A percentile compares a stretch with the other conserved stretches of the same genome.
These are phyloP conservation scores for Boletus subluridellus DNA, from an alignment of 1,284 basidiomycete species.

Conservation along the genomic window DNA sequence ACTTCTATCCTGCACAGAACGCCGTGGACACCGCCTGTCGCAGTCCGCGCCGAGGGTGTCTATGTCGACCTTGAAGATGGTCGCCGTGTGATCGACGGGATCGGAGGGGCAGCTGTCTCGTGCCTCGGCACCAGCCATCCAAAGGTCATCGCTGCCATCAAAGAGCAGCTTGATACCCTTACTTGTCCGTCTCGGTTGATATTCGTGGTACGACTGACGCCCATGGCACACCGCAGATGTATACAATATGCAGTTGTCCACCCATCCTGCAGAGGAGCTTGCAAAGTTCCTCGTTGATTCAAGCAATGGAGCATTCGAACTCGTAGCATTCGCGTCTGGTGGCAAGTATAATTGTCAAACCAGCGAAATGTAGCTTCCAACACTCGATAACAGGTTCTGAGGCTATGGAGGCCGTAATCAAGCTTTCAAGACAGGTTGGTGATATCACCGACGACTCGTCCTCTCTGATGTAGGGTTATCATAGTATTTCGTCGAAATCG, in stretches of 20 bases:
- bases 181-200: slow-evolving; percentile 51
- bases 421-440: slow-evolving; percentile 69
- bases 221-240: slow-evolving; percentile 52
- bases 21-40: slow-evolving; percentile 68
- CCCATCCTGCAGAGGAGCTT: slow-evolving; percentile 72
- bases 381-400: slow-evolving; percentile 59
- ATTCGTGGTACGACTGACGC: slow-evolving; percentile 7
- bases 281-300: slow-evolving; percentile 58
- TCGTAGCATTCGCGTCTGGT: slow-evolving; percentile 67
- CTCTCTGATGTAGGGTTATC: slow-evolving; percentile 4
- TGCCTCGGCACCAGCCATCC: slow-evolving; percentile 76
- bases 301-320: slow-evolving; percentile 70
- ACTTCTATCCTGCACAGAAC: slow-evolving; percentile 57
- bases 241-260: slow-evolving; percentile 77
- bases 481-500: slow-evolving; percentile 67
- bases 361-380: not conserved
- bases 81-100: slow-evolving; percentile 62
- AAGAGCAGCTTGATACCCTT: slow-evolving; percentile 72
- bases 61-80: slow-evolving; percentile 70
- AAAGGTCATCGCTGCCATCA: slow-evolving; percentile 65
- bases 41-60: slow-evolving; percentile 61
- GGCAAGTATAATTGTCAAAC: slow-evolving; percentile 38
- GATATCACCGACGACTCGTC: not conserved
- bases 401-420: slow-evolving; percentile 79
- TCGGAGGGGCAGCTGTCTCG: slow-evolving; percentile 81